These are phyloP conservation scores for Hypoxylon subgilvum DNA, from an alignment of 495 filamentous ascomycete species.

Conservation along the genomic window DNA sequence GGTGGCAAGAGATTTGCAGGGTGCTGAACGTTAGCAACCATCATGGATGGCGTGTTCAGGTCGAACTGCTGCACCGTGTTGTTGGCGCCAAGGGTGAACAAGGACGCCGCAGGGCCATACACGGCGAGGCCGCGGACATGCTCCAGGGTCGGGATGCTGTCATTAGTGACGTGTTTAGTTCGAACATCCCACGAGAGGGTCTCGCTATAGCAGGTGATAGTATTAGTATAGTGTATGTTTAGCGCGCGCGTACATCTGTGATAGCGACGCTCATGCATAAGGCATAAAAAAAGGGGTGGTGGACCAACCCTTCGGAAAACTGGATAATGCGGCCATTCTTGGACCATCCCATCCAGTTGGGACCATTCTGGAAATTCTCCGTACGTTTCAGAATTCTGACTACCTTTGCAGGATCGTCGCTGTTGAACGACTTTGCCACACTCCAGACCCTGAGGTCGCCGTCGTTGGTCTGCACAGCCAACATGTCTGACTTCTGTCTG, in stretches of 20 bases:
- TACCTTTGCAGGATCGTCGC: slow-evolving; percentile 77
- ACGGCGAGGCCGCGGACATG: slow-evolving; percentile 81
- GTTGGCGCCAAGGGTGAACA: slow-evolving; percentile 90
- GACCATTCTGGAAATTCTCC: slow-evolving; percentile 74
- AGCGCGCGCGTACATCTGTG: slow-evolving; percentile 50
- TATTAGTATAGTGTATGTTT: slow-evolving; percentile 42
- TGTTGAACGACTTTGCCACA: slow-evolving; percentile 80
- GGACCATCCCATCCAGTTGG: slow-evolving; percentile 97
- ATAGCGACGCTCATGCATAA: slow-evolving; percentile 29
- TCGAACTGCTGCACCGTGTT: slow-evolving; percentile 94
- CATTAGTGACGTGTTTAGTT: slow-evolving; percentile 91
- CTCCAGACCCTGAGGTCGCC: slow-evolving; percentile 98
- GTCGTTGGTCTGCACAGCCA: slow-evolving; percentile 88
- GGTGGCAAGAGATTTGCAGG: slow-evolving; percentile 75
- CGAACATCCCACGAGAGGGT: slow-evolving; percentile 95
- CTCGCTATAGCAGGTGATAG: slow-evolving; percentile 63
- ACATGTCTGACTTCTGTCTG: slow-evolving; percentile 97
- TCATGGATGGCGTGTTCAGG: slow-evolving; percentile 73
- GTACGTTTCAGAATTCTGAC: slow-evolving; percentile 84
- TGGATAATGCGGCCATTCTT: slow-evolving; percentile 97
- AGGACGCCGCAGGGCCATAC: slow-evolving; percentile 85
- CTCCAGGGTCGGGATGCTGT: slow-evolving; percentile 82
- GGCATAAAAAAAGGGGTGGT: neutral
- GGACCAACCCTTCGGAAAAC: slow-evolving; percentile 86
- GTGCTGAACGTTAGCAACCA: slow-evolving; percentile 86